Conservation (phyloP, 148 eudicot species). For the Dysphania ambrosioides region DNA sequence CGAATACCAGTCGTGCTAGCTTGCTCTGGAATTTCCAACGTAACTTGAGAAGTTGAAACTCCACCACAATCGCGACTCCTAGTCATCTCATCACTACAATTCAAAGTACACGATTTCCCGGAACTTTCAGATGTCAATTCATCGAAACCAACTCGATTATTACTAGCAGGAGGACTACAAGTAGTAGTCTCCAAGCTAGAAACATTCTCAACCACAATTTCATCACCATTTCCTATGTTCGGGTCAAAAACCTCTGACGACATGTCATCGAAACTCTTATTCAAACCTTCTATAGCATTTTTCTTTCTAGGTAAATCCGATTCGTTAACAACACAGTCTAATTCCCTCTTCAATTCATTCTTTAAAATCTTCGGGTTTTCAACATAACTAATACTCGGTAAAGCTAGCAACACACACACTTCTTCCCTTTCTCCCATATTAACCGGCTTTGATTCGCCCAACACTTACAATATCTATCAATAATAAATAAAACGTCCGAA, state of each 20-base stretch:
- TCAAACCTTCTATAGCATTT: constrained; percentile 35
- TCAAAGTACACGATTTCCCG: constrained; percentile 44
- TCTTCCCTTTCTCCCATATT: constrained; percentile 64
- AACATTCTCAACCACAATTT: constrained; percentile 28
- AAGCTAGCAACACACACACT: constrained; percentile 32
- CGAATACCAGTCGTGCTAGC: constrained; percentile 67
- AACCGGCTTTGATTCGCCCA: constrained; percentile 21
- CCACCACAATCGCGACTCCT: constrained; percentile 28
- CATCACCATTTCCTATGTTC: constrained; percentile 18
- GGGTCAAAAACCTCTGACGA: constrained; percentile 71
- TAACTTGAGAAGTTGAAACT: constrained; percentile 49
- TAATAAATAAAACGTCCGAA: constrained; percentile 12
- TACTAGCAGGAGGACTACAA: constrained; percentile 38
- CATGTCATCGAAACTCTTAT: constrained; percentile 40
- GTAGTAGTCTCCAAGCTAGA: constrained; percentile 47
- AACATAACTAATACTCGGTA: constrained; percentile 26
- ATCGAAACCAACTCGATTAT: constrained; percentile 43
- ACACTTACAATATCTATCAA: constrained; percentile 9
- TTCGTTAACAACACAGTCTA: constrained; percentile 36
- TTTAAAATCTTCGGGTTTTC: constrained; percentile 26
- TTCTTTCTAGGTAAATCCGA: constrained; percentile 28
- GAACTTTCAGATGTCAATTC: constrained; percentile 64
- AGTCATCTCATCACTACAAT: constrained; percentile 41
- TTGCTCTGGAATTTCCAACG: constrained; percentile 72
- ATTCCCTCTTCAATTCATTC: constrained; percentile 47